Conservation (phyloP, 192 early-diverging fungal species). For the Oehlia diaphana region DNA sequence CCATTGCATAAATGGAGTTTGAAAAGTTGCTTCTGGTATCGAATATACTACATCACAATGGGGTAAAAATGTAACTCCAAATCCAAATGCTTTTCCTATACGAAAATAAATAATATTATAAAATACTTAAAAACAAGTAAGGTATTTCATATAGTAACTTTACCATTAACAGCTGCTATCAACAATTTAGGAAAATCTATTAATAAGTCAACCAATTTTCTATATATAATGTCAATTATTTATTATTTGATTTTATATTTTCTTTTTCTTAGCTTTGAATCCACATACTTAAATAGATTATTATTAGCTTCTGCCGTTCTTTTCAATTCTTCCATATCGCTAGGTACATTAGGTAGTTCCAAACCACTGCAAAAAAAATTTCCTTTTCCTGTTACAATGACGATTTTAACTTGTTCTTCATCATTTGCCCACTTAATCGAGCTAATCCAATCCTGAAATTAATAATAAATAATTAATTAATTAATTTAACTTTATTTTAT, state of each 20-base stretch:
- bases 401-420: slow-evolving; percentile 50
- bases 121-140: background rate
- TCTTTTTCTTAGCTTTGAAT: background rate
- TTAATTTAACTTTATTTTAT: background rate
- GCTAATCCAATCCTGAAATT: slow-evolving; percentile 51
- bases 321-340: slow-evolving; percentile 22
- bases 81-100: slow-evolving; percentile 66
- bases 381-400: slow-evolving; percentile 65
- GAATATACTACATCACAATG: slow-evolving; percentile 73
- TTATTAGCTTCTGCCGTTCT: background rate
- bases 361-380: slow-evolving; percentile 67
- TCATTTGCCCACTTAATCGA: slow-evolving; percentile 58
- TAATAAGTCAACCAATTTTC: slow-evolving; percentile 27
- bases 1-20: slow-evolving; percentile 74
- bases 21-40: slow-evolving; percentile 62
- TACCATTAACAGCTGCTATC: slow-evolving; percentile 71
- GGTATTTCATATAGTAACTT: background rate
- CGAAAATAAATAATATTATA: background rate
- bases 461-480: background rate
- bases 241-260: background rate
- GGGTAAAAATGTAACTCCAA: slow-evolving; percentile 64
- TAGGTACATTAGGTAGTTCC: slow-evolving; percentile 44
- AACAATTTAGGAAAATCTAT: slow-evolving; percentile 70
- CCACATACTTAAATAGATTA: background rate
- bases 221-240: background rate